A percentile compares a stretch with the other conserved stretches of the same genome.
phyloP scores from a whole-genome alignment of 2,329 filamentous ascomycete species.

The Sporothrix inflata region DNA sequence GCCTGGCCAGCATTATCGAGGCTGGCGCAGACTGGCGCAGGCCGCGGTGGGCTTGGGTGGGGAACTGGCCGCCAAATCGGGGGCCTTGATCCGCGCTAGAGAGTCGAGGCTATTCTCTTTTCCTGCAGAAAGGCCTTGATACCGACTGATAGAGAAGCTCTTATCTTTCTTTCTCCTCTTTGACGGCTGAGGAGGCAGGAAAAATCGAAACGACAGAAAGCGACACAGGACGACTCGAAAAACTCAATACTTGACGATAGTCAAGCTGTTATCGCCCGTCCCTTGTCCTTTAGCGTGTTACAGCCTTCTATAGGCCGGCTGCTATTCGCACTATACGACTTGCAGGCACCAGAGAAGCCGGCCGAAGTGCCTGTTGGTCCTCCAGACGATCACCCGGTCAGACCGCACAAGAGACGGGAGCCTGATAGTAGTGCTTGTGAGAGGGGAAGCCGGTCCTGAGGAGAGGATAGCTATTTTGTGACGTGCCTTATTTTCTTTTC shows the following conservation, averaged over 20 bases:
- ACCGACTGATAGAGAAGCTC: conserved; percentile 9
- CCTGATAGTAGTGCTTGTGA: not conserved
- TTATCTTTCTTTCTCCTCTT: conserved; percentile 16
- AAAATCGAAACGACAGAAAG: not conserved
- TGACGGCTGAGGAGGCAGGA: not conserved
- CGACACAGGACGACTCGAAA: not conserved
- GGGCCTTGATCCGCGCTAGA: not conserved
- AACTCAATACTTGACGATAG: not conserved
- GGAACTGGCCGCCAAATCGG: conserved; percentile 1
- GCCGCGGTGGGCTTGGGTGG: conserved; percentile 2
- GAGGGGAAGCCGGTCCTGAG: conserved; percentile 1
- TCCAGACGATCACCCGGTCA: not conserved
- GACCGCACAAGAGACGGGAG: not conserved
- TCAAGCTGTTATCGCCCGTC: not conserved
- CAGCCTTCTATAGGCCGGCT: not conserved
- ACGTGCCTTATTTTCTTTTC: not conserved
- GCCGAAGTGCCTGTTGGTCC: not conserved
- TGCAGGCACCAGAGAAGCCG: not conserved
- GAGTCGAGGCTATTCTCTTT: conserved; percentile 4
- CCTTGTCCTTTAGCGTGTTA: not conserved
- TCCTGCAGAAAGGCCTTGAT: not conserved
- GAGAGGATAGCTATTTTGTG: not conserved
- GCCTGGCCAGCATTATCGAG: conserved; percentile 16
- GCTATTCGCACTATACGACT: conserved; percentile 12
- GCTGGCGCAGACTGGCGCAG: conserved; percentile 15